A percentile compares a stretch with the other conserved stretches of the same genome.
phyloP scores from a whole-genome alignment of 768 basidiomycete species.

The Calocybe gangraenosa region DNA sequence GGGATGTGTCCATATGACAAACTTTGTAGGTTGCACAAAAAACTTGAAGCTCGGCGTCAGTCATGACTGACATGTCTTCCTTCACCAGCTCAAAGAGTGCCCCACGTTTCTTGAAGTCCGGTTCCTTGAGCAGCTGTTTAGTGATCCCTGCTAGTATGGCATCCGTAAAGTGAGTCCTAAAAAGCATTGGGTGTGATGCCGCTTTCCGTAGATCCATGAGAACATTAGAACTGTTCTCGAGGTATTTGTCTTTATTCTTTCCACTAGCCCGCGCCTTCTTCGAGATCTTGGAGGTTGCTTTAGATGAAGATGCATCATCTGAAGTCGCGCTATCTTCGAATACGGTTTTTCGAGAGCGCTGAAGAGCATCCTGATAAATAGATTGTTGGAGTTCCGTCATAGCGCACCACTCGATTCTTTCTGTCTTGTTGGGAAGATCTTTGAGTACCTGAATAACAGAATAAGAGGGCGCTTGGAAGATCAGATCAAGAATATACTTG shows the following conservation, averaged over 20 bases:
- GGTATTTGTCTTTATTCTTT: conserved; percentile 54
- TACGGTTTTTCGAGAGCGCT: conserved; percentile 79
- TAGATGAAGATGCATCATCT: conserved; percentile 12
- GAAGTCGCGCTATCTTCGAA: conserved; percentile 39
- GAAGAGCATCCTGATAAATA: conserved; percentile 83
- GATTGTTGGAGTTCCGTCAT: conserved; percentile 81
- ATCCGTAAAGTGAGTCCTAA: conserved; percentile 82
- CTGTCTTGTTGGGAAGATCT: conserved; percentile 89
- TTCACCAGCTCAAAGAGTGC: conserved; percentile 82
- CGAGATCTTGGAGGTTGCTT: neutral
- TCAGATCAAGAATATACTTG: conserved; percentile 47
- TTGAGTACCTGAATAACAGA: conserved; percentile 63
- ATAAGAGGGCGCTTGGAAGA: conserved; percentile 1
- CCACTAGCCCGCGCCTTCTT: conserved; percentile 25
- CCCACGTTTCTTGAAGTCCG: conserved; percentile 83
- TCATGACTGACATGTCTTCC: conserved; percentile 99
- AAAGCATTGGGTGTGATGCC: conserved; percentile 94
- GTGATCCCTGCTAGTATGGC: conserved; percentile 70
- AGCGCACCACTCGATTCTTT: conserved; percentile 92
- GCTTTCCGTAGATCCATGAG: conserved; percentile 98
- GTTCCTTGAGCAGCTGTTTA: conserved; percentile 82
- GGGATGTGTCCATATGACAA: conserved; percentile 14
- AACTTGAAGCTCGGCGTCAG: conserved; percentile 89
- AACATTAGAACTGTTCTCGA: conserved; percentile 87
- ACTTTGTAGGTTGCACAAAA: conserved; percentile 89